Conservation (phyloP, 176 grass and related monocot genomes). For the Dactylis glomerata region DNA sequence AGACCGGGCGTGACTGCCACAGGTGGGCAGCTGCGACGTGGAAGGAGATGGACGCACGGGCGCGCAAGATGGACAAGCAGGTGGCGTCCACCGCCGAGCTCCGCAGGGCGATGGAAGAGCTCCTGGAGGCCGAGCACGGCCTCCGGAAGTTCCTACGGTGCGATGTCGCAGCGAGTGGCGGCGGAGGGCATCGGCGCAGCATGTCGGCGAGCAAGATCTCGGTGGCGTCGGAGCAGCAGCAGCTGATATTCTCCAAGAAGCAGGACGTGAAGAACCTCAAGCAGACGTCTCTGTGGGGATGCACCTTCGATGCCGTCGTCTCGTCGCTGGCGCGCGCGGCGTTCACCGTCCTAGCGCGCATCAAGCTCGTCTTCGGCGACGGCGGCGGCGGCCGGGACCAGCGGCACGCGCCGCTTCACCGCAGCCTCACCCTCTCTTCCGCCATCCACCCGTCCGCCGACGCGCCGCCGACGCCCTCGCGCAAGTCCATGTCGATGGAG, state of each 20-base stretch:
- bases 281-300: constrained; percentile 72
- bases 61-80: constrained; percentile 60
- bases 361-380: constrained; percentile 65
- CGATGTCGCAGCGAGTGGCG: neutral
- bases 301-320: constrained; percentile 61
- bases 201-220: constrained; percentile 60
- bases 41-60: constrained; percentile 74
- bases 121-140: constrained; percentile 56
- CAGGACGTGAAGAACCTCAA: constrained; percentile 86
- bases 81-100: constrained; percentile 47
- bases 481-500: constrained; percentile 47
- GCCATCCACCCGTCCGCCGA: constrained; percentile 58
- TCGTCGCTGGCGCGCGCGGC: constrained; percentile 45
- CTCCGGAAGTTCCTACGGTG: constrained; percentile 61
- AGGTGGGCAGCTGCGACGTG: constrained; percentile 53
- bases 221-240: constrained; percentile 59
- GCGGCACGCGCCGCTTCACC: constrained; percentile 32
- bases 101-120: constrained; percentile 67
- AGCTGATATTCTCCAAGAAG: constrained; percentile 70
- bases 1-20: constrained; percentile 50
- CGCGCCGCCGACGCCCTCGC: constrained; percentile 6
- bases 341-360: constrained; percentile 61
- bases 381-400: constrained; percentile 31
- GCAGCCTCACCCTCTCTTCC: constrained; percentile 54
- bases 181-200: constrained; percentile 26